Evolutionary conservation across 495 filamentous ascomycete species (phyloP).

Genomic region (Hypoxylon subgilvum): DNA sequence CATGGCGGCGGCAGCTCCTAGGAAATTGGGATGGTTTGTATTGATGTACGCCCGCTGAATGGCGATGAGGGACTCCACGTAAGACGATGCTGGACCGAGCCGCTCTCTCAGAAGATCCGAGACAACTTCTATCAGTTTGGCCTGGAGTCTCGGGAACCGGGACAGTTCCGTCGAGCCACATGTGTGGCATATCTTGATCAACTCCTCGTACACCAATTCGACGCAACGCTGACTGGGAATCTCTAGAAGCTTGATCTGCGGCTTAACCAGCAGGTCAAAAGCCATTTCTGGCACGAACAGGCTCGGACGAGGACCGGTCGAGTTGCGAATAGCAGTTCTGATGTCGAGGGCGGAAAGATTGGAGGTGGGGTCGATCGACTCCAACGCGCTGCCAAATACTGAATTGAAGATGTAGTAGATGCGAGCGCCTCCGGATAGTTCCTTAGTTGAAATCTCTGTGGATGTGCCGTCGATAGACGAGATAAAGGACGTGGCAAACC

Average conservation of each 20-base stretch:
- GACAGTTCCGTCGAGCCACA: conserved; percentile 94
- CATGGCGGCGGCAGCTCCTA: conserved; percentile 98
- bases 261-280: conserved; percentile 96
- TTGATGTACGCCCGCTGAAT: conserved; percentile 99
- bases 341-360: conserved; percentile 98
- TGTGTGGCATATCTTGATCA: conserved; percentile 99
- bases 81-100: conserved; percentile 82
- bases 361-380: conserved; percentile 91
- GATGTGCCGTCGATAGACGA: conserved; percentile 98
- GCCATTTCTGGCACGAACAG: conserved; percentile 97
- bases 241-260: conserved; percentile 96
- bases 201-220: conserved; percentile 96
- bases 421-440: conserved; percentile 92
- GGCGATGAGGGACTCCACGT: conserved; percentile 94
- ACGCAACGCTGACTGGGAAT: conserved; percentile 96
- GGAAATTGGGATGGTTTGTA: conserved; percentile 98
- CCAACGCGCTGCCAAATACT: conserved; percentile 95
- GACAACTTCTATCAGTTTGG: conserved; percentile 96
- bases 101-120: conserved; percentile 94
- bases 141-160: conserved; percentile 91
- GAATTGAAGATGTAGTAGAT: conserved; percentile 99
- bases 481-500: conserved; percentile 97
- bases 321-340: conserved; percentile 96
- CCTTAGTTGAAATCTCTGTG: conserved; percentile 97
- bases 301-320: conserved; percentile 92